Evolutionary conservation across 2,329 filamentous ascomycete genomes (phyloP).

Genomic region (Phaeoacremonium minimum): DNA sequence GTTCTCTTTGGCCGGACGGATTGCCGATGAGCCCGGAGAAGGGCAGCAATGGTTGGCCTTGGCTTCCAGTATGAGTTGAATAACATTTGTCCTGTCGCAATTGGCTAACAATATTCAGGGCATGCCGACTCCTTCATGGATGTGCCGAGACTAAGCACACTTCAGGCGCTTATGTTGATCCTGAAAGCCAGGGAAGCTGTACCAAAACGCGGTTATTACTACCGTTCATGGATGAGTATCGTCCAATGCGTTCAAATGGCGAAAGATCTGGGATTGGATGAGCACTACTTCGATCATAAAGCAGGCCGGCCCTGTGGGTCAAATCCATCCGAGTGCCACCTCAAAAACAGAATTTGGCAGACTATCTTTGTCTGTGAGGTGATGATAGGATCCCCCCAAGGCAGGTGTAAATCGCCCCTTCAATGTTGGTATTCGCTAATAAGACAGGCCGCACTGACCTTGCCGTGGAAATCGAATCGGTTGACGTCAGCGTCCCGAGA

Average conservation of each 20-base stretch:
- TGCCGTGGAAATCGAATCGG: slow-evolving; percentile 67
- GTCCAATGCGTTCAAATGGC: slow-evolving; percentile 91
- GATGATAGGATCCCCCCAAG: slow-evolving; percentile 92
- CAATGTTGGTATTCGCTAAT: slow-evolving; percentile 3
- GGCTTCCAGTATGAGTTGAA: slow-evolving; percentile 63
- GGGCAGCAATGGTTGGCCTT: slow-evolving; percentile 91
- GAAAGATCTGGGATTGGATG: slow-evolving; percentile 84
- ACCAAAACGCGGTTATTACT: slow-evolving; percentile 92
- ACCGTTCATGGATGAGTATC: slow-evolving; percentile 93
- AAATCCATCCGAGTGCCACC: slow-evolving; percentile 68
- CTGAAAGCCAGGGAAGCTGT: slow-evolving; percentile 89
- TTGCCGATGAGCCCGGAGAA: slow-evolving; percentile 78
- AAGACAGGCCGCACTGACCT: slow-evolving; percentile 69
- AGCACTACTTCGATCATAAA: slow-evolving; percentile 77
- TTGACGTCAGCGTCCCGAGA: slow-evolving; percentile 68
- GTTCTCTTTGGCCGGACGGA: slow-evolving; percentile 80
- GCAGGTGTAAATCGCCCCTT: slow-evolving; percentile 38
- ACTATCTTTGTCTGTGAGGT: slow-evolving; percentile 79
- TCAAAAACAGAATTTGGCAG: slow-evolving; percentile 88
- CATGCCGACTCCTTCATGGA: slow-evolving; percentile 95
- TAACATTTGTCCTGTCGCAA: background rate
- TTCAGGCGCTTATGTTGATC: slow-evolving; percentile 83
- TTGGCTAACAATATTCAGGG: slow-evolving; percentile 46
- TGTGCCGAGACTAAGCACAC: slow-evolving; percentile 81
- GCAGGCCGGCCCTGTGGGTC: slow-evolving; percentile 67